A percentile compares a stretch with the other conserved stretches of the same genome.
Evolutionary conservation across 164 flowering plant genomes (phyloP).

Genomic region (Sedum album): DNA sequence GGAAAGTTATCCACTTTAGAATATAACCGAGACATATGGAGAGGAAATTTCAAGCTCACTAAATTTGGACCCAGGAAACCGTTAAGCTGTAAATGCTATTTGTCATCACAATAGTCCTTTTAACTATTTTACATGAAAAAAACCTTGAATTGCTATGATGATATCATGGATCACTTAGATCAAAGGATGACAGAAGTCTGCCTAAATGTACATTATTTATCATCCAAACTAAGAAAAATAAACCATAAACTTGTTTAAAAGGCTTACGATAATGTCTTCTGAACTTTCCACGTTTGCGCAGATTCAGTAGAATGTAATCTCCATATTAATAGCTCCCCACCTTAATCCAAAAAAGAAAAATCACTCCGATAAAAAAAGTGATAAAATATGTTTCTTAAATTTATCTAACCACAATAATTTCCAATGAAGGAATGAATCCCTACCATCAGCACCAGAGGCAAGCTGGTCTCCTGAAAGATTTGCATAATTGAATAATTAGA

Average conservation of each 20-base stretch:
- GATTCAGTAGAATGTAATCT: slow-evolving; percentile 55
- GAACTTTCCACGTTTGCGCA: slow-evolving; percentile 83
- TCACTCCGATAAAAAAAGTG: background rate
- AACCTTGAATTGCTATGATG: too few relatives aligned
- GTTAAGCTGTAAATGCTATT: too few relatives aligned
- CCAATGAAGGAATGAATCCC: slow-evolving; percentile 10
- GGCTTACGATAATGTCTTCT: slow-evolving; percentile 77
- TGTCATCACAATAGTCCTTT: too few relatives aligned
- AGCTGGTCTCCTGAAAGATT: slow-evolving; percentile 73
- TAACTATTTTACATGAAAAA: too few relatives aligned
- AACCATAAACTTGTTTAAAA: background rate
- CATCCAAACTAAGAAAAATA: background rate
- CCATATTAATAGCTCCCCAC: slow-evolving; percentile 91
- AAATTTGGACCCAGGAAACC: too few relatives aligned
- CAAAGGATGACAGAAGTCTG: background rate
- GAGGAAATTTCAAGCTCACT: too few relatives aligned
- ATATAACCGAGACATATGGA: too few relatives aligned
- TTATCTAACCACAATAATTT: background rate
- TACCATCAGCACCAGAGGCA: slow-evolving; percentile 99
- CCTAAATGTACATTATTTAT: background rate
- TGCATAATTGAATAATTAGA: background rate
- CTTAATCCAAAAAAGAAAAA: slow-evolving; percentile 23
- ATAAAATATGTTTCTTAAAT: too few relatives aligned
- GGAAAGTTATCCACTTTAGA: too few relatives aligned
- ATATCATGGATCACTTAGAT: too few relatives aligned